These are phyloP conservation scores for Biscogniauxia sp. DNA, from an alignment of 2,329 filamentous ascomycete genomes.

Conservation along the genomic window DNA sequence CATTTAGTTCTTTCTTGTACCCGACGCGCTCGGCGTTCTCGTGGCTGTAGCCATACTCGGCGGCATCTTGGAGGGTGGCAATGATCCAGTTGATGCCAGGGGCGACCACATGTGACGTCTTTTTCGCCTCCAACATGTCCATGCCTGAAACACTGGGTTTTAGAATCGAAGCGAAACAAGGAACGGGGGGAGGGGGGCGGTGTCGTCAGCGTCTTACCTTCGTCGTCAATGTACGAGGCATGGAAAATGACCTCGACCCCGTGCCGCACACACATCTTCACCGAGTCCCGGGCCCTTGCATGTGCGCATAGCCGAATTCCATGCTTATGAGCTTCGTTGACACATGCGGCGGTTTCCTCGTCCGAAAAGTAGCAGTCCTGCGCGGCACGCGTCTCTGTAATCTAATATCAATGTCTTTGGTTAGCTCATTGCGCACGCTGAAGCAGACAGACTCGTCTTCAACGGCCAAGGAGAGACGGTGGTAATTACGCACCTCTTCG, in stretches of 20 bases:
- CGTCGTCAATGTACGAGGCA: constrained; percentile 43
- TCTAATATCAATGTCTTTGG: not conserved
- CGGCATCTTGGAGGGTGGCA: constrained; percentile 29
- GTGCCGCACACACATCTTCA: constrained; percentile 41
- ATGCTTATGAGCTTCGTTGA: constrained; percentile 44
- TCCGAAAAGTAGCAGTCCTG: constrained; percentile 41
- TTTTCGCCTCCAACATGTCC: constrained; percentile 39
- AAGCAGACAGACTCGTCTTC: not conserved
- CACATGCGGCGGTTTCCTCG: constrained; percentile 45
- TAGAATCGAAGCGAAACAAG: not conserved
- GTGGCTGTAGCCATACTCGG: constrained; percentile 40
- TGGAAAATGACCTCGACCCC: constrained; percentile 49
- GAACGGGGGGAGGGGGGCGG: not conserved
- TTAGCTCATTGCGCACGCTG: not conserved
- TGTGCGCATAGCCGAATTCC: constrained; percentile 42
- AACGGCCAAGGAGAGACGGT: not conserved
- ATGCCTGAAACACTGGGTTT: constrained; percentile 17
- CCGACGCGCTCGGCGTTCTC: constrained; percentile 43
- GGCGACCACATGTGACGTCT: constrained; percentile 38
- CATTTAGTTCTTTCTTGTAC: constrained; percentile 41
- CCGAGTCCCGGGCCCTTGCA: constrained; percentile 42
- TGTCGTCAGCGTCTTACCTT: constrained; percentile 17
- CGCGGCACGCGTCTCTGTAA: constrained; percentile 18
- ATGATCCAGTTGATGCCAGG: constrained; percentile 42
- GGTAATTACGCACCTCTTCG: constrained; percentile 3